Evolutionary conservation across 441 rosid genomes (phyloP), one percentile per base, ranked within the genome.

Genomic region (Pelargonium australe): DNA sequence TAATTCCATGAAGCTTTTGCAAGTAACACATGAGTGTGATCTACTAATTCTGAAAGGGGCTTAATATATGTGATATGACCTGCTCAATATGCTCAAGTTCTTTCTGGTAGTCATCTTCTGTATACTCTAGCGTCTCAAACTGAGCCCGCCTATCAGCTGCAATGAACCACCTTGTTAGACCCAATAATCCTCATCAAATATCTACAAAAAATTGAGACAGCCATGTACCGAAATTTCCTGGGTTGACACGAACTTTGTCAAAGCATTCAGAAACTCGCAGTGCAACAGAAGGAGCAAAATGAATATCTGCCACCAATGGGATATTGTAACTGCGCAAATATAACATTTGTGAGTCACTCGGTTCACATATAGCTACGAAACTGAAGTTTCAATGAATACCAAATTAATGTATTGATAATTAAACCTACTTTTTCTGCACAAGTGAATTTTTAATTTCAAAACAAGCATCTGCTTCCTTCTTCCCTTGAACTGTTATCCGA

Each of bases 91-190:
- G 97, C 85, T 88, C 86, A 45, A 94, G 94, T 81, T 94, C 99
- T 74, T 85, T 88, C 84, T 94, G 91, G 72, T 94, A 91, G 73
- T 94, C 99, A 13, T 94, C 96, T 3, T 91, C 92, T 64, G 99
- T 89, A 79, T 94, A 91, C 74, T 91, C 97, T 71, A 94, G 75
- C 62, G 82, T 68, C 87, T 91, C 90, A 77, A 94, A 91, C 74
- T 94, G 97, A n/a, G 99, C 99, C 40, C 96, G 78, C 73, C 97
- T 88, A 76, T 94, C 96, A 81, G 99, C 99, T 94, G 82, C 84
- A 84, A 78, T 57, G 66, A 65, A 72, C 37, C 19, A 57, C 62
- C 37, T 72, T 67, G 72, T 72, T 75, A 12, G 77, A 70, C 40
- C 51, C 62, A 68, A 64, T 31, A 60, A 43, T 61, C 66, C 40